Evolutionary conservation across 2,329 filamentous ascomycete genomes (phyloP).

Genomic region (Neoscytalidium dimidiatum): DNA sequence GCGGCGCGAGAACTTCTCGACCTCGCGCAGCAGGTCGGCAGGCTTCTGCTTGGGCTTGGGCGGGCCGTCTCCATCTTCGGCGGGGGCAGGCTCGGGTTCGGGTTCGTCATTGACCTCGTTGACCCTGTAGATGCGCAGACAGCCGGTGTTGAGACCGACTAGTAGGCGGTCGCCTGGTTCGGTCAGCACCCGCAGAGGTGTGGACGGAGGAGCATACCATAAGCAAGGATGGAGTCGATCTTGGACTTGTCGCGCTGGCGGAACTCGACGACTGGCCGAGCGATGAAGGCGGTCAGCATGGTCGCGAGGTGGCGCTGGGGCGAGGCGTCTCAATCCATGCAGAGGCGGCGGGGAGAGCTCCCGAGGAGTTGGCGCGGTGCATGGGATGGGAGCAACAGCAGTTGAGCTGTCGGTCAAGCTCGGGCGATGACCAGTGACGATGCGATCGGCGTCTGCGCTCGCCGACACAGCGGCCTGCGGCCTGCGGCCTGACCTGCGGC

Average conservation of each 20-base stretch:
- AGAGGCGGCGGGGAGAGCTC: neutral
- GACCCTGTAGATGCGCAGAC: constrained; percentile 85
- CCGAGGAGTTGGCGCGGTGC: neutral
- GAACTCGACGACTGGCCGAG: constrained; percentile 95
- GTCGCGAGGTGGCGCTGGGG: constrained; percentile 17
- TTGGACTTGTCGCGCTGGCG: constrained; percentile 92
- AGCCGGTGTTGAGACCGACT: constrained; percentile 87
- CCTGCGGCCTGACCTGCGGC: neutral
- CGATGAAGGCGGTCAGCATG: constrained; percentile 97
- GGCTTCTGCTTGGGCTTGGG: constrained; percentile 43
- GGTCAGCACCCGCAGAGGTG: constrained; percentile 19
- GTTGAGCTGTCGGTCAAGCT: neutral
- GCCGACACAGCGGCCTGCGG: neutral
- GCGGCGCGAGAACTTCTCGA: constrained; percentile 90
- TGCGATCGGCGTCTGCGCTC: neutral
- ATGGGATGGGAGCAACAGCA: neutral
- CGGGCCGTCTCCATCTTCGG: constrained; percentile 42
- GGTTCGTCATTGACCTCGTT: constrained; percentile 63
- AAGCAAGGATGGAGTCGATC: constrained; percentile 92
- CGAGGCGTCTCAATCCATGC: neutral
- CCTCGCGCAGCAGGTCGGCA: constrained; percentile 84
- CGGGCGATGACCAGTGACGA: constrained; percentile 14
- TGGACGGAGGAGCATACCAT: constrained; percentile 58
- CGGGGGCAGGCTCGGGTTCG: constrained; percentile 40
- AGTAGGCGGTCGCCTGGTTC: constrained; percentile 78